These are phyloP conservation scores for Coniferiporia weirii DNA, from an alignment of 1,284 basidiomycete genomes.

Conservation along the genomic window DNA sequence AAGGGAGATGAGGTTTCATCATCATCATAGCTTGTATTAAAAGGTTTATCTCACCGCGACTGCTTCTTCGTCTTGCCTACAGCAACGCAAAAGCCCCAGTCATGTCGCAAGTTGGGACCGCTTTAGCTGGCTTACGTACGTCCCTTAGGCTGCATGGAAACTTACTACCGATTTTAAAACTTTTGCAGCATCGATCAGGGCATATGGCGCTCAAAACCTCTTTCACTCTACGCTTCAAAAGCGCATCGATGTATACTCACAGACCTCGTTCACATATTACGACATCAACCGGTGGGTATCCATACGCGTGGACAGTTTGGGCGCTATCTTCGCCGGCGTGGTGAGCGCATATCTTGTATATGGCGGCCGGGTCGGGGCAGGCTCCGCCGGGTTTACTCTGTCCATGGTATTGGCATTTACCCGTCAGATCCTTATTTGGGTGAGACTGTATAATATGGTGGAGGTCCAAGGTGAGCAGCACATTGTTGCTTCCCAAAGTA, in stretches of 20 bases:
- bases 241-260: slow-evolving; percentile 20
- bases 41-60: not conserved
- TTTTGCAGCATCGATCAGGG: slow-evolving; percentile 28
- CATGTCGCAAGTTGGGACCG: slow-evolving; percentile 39
- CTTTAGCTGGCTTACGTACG: slow-evolving; percentile 33
- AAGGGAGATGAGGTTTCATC: slow-evolving; percentile 28
- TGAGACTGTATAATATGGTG: slow-evolving; percentile 19
- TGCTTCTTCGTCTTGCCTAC: slow-evolving; percentile 29
- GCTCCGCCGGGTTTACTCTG: slow-evolving; percentile 21
- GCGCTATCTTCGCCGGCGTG: slow-evolving; percentile 18
- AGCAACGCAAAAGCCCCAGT: slow-evolving; percentile 39
- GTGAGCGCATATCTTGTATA: slow-evolving; percentile 21
- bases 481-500: not conserved
- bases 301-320: slow-evolving; percentile 19
- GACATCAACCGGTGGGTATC: slow-evolving; percentile 23
- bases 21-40: not conserved
- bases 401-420: slow-evolving; percentile 15
- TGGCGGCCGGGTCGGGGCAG: slow-evolving; percentile 10
- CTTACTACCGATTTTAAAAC: not conserved
- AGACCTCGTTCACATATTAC: slow-evolving; percentile 20
- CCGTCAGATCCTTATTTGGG: slow-evolving; percentile 17
- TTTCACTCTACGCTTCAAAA: slow-evolving; percentile 20
- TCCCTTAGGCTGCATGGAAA: not conserved
- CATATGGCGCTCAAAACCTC: slow-evolving; percentile 22
- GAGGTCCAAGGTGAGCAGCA: slow-evolving; percentile 18